These are phyloP conservation scores for Hymenoscyphus fructigenus DNA, from an alignment of 2,329 filamentous ascomycete species.

Conservation along the genomic window DNA sequence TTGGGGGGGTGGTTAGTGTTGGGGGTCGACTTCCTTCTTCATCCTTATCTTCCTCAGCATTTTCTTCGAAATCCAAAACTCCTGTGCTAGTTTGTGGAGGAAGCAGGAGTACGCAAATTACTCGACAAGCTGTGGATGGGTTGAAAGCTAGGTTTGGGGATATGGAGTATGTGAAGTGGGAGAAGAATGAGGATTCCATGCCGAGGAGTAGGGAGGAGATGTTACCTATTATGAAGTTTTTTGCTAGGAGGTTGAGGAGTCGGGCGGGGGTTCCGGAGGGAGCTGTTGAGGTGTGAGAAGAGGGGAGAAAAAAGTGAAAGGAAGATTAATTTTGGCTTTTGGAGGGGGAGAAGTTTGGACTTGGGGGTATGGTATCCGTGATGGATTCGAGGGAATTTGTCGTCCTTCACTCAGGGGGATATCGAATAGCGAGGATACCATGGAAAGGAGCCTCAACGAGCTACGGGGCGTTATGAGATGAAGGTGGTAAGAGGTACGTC, in stretches of 20 bases:
- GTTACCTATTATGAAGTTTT: constrained; percentile 83
- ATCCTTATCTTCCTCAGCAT: too few relatives aligned
- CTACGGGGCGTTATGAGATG: too few relatives aligned
- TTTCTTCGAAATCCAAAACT: constrained; percentile 60
- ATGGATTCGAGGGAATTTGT: too few relatives aligned
- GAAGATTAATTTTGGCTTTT: neutral
- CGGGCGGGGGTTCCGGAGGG: constrained; percentile 52
- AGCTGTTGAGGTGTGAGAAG: constrained; percentile 45
- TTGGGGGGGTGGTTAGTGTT: constrained; percentile 61
- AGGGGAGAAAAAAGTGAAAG: neutral
- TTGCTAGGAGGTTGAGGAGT: constrained; percentile 63
- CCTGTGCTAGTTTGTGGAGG: constrained; percentile 63
- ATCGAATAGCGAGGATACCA: too few relatives aligned
- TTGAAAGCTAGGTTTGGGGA: constrained; percentile 66
- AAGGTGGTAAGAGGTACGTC: too few relatives aligned
- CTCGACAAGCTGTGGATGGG: constrained; percentile 60
- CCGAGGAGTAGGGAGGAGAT: constrained; percentile 82
- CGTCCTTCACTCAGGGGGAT: too few relatives aligned
- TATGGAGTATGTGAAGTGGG: constrained; percentile 69
- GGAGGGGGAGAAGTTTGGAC: neutral
- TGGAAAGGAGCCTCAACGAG: too few relatives aligned
- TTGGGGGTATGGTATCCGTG: too few relatives aligned
- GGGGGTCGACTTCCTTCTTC: constrained; percentile 58
- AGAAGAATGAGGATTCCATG: constrained; percentile 74
- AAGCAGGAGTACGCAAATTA: constrained; percentile 52